Conservation (phyloP, 176 grass and related monocot species). For the Pharus latifolius region DNA sequence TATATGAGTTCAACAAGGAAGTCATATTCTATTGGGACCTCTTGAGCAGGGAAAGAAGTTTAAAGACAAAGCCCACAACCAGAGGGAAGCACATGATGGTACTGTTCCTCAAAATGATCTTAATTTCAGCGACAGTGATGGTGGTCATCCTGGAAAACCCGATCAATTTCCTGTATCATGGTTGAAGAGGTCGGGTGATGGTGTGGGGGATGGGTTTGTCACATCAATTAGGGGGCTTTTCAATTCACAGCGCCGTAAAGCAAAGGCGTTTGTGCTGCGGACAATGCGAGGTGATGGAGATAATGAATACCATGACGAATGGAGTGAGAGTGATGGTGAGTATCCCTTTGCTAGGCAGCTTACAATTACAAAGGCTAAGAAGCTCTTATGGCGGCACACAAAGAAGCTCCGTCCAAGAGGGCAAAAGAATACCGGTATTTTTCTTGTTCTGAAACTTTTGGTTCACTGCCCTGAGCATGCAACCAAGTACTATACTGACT, state of each 20-base stretch:
- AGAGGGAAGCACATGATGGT: slow-evolving; percentile 56
- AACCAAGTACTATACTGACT: neutral
- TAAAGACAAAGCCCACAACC: slow-evolving; percentile 65
- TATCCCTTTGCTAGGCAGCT: slow-evolving; percentile 78
- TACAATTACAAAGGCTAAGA: slow-evolving; percentile 89
- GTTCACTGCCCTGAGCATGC: neutral
- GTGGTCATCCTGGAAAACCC: slow-evolving; percentile 46
- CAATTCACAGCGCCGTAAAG: slow-evolving; percentile 92
- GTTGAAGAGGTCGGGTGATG: slow-evolving; percentile 82
- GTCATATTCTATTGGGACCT: neutral
- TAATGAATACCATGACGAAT: slow-evolving; percentile 78
- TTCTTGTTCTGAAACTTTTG: neutral
- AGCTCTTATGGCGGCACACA: slow-evolving; percentile 58
- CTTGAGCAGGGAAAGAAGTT: slow-evolving; percentile 80
- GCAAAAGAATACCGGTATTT: slow-evolving; percentile 73
- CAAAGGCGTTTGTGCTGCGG: slow-evolving; percentile 77
- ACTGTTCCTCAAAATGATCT: slow-evolving; percentile 62
- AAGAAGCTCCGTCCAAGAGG: slow-evolving; percentile 82
- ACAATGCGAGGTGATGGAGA: slow-evolving; percentile 73
- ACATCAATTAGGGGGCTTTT: slow-evolving; percentile 95
- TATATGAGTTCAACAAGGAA: neutral
- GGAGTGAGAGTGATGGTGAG: slow-evolving; percentile 93
- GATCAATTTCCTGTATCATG: slow-evolving; percentile 90
- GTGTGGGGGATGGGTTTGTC: slow-evolving; percentile 92
- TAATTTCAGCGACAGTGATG: slow-evolving; percentile 89